A percentile compares a stretch with the other conserved stretches of the same genome.
phyloP scores from a whole-genome alignment of 2,329 filamentous ascomycete species.

The Aspergillus aculeatus region DNA sequence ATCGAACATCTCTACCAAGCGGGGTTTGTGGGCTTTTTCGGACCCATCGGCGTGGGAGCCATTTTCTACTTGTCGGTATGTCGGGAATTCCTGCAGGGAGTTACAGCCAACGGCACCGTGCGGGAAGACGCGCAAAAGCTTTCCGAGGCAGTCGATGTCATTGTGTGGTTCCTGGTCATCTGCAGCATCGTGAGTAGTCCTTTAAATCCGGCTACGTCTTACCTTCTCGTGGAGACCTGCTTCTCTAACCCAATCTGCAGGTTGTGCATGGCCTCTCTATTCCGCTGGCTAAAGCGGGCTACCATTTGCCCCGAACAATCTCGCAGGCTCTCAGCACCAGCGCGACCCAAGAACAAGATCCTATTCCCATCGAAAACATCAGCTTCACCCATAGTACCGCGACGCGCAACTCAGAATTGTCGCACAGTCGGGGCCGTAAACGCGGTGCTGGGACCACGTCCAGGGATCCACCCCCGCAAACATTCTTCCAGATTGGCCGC shows the following conservation, averaged over 20 bases:
- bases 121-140: constrained; percentile 66
- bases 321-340: constrained; percentile 47
- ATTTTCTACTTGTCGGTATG: constrained; percentile 86
- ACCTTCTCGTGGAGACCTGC: background rate
- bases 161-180: constrained; percentile 83
- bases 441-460: constrained; percentile 14
- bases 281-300: constrained; percentile 58
- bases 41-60: constrained; percentile 85
- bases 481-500: constrained; percentile 29
- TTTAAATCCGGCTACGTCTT: background rate
- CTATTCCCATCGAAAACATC: constrained; percentile 29
- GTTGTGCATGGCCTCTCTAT: constrained; percentile 80
- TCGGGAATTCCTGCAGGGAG: constrained; percentile 66
- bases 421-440: constrained; percentile 27
- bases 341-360: constrained; percentile 28
- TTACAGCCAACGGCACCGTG: constrained; percentile 59
- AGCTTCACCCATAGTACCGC: constrained; percentile 37
- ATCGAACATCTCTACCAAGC: constrained; percentile 74
- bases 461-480: constrained; percentile 16
- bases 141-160: constrained; percentile 64
- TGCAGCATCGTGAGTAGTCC: constrained; percentile 67
- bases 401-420: constrained; percentile 18
- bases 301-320: constrained; percentile 47
- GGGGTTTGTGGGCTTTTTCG: constrained; percentile 87
- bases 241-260: constrained; percentile 36